Base-by-base conservation (phyloP, 345 rosid genomes). In the Eucalyptus polybractea region DNA sequence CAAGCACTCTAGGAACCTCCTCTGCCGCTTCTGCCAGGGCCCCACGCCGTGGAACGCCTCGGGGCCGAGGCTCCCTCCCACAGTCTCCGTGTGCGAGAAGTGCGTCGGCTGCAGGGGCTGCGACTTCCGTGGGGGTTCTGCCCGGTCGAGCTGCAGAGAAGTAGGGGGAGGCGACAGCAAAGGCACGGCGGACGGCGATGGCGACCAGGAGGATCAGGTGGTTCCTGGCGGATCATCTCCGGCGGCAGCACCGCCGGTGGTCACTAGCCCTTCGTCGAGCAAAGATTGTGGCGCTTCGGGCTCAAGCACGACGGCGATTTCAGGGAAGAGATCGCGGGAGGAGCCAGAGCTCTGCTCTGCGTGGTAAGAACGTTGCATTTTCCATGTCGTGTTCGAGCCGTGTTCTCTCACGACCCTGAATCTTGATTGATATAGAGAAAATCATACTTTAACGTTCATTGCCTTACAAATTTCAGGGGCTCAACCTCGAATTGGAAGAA, bases 1-100 rank as follows among this genome's bases (percentile, higher is more conserved):
- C 6, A 92, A 93, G 85, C 97, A 95, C 90, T 22, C 86, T 5
- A 94, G 97, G 25, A 76, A 65, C 40, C 94, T 95, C 40, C 96
- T 95, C 50, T 94, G 97, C 88, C 93, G 85, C 60, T 86, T 58
- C 16, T 95, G 97, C 87, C 94, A 93, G 42, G 89, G 86, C 60
- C 90, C 89, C 9, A 94, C 95, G 42, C 93, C 94, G 5, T 94
- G 97, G 95, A 91, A 50, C 50, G 95, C 93, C 88, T 89, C 93
- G 3, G 96, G 97, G 15, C 87, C 90, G 27, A 91, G 90, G 54
- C 93, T 95, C 42, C 91, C 93, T 17, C 93, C 90, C 24, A 88
- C 92, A 16, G 67, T 93, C 10, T 94, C 95, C 2, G 91, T 92
- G 40, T 95, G 97, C 88, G 86, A 88, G 7, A 31, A 87, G 14